Evolutionary conservation across 805 yeast species (phyloP).

Genomic region (Metschnikowia noctiluminum): DNA sequence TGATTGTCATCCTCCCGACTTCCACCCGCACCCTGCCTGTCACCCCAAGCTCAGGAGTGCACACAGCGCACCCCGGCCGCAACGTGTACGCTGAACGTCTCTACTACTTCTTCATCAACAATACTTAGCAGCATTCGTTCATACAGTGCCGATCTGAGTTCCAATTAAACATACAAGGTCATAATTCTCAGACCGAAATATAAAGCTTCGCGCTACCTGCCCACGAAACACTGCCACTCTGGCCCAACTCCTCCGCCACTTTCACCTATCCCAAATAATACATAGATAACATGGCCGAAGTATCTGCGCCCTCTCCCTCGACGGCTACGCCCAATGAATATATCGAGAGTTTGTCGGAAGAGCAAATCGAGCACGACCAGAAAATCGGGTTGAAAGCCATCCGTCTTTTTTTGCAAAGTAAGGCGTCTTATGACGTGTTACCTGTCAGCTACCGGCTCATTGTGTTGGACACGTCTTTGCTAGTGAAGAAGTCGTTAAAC

Average conservation of each 20-base stretch:
- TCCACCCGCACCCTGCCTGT: not conserved
- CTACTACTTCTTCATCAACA: not conserved
- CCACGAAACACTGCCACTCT: too few species aligned
- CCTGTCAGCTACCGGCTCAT: slow-evolving; percentile 93
- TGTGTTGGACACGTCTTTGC: slow-evolving; percentile 86
- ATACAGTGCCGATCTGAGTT: too few species aligned
- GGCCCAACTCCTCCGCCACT: too few species aligned
- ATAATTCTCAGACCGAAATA: too few species aligned
- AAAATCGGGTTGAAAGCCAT: slow-evolving; percentile 77
- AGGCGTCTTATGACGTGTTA: slow-evolving; percentile 92
- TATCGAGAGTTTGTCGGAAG: slow-evolving; percentile 37
- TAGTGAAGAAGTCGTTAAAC: slow-evolving; percentile 86
- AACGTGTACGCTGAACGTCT: not conserved
- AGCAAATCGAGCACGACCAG: slow-evolving; percentile 57
- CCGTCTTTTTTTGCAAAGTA: slow-evolving; percentile 76
- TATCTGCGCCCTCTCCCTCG: slow-evolving; percentile 19
- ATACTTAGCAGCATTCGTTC: too few species aligned
- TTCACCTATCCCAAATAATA: too few species aligned
- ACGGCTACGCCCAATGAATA: slow-evolving; percentile 42
- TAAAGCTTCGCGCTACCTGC: too few species aligned
- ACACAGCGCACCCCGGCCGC: not conserved
- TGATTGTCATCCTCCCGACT: too few species aligned
- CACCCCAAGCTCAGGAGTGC: not conserved
- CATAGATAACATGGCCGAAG: slow-evolving; percentile 18
- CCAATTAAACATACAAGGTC: too few species aligned